Evolutionary conservation across 768 basidiomycete genomes (phyloP), one percentile per base, ranked within the genome.

Genomic region (Russula earlei): DNA sequence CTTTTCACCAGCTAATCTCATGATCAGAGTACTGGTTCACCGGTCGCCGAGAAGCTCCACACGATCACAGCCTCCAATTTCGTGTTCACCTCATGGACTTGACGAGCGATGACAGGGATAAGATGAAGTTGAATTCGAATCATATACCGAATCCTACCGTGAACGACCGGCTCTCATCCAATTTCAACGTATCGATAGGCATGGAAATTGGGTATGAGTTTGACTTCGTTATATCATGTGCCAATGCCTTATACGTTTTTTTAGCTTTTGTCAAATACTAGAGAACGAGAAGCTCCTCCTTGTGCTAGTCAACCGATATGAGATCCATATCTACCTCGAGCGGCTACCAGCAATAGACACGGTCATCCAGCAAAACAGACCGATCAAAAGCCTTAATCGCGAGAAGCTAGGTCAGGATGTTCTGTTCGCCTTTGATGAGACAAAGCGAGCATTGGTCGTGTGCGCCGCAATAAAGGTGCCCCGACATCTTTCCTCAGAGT

Each of bases 391-490:
- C 0, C 63, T 82, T n/a, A 68, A 73, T 46, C 71, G 69, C 9
- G 73, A 76, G 53, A 80, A 73, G 59, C 69, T 80, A 15, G 80
- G 77, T 1, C 64, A 69, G 4, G 68, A 75, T 8, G 68, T 73
- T 44, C 15, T 77, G 7, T 50, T 82, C 4, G 70, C 81, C 0
- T 81, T 74, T 54, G 79, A 84, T 38, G 81, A 83, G 60, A 63
- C 67, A 12, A 77, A 74, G 58, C 72, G 75, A 4, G 72, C 76
- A 66, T 62, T 83, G n/a, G 74, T 74, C 0, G 53, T 82, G 0
- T 75, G 78, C 48, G 69, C 73, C 7, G 64, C 71, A 0, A 67
- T 66, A 5, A 80, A 73, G 69, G 79, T 74, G n/a, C 1, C 54
- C 38, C 20, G 3, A 48, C 48, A 50, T 33, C 33, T 19, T 37